These are phyloP conservation scores for Tetradesmus obliquus DNA, from an alignment of 139 green algal species.

Conservation along the genomic window DNA sequence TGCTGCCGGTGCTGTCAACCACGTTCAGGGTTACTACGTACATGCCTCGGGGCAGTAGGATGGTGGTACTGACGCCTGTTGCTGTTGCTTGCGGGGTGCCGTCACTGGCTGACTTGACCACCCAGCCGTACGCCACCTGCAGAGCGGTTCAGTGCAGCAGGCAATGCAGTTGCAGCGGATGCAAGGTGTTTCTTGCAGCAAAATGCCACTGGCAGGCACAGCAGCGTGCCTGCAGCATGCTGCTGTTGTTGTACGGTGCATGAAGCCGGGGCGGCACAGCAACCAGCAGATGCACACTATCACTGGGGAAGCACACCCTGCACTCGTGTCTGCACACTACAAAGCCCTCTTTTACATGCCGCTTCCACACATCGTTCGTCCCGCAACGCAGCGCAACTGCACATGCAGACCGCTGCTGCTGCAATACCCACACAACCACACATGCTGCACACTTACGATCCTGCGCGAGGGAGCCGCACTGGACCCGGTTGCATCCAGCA, in stretches of 20 bases:
- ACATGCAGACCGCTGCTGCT: background rate
- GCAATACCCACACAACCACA: too few relatives aligned
- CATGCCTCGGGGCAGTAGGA: constrained; percentile 2
- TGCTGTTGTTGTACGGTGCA: too few relatives aligned
- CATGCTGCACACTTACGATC: constrained; percentile 2
- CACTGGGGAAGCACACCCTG: too few relatives aligned
- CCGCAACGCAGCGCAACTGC: too few relatives aligned
- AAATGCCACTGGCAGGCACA: too few relatives aligned
- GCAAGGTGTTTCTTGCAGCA: too few relatives aligned
- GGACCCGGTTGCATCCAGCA: constrained; percentile 10
- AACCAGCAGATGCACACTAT: too few relatives aligned
- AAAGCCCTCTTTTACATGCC: too few relatives aligned
- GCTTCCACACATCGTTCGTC: background rate
- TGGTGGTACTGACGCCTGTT: background rate
- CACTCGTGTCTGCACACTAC: too few relatives aligned
- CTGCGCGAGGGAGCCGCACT: background rate
- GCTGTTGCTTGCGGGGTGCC: constrained; percentile 17
- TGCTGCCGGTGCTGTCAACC: constrained; percentile 32
- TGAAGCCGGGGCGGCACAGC: too few relatives aligned
- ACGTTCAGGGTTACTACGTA: constrained; percentile 35
- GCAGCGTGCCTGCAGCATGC: too few relatives aligned
- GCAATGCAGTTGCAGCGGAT: background rate
- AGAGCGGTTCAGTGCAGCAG: background rate
- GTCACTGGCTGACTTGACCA: constrained; percentile 28
- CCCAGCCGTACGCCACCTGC: constrained; percentile 36